A percentile compares a stretch with the other conserved stretches of the same genome.
phyloP scores from a whole-genome alignment of 1,139 yeast species.

The Debaryomyces singareniensis region DNA sequence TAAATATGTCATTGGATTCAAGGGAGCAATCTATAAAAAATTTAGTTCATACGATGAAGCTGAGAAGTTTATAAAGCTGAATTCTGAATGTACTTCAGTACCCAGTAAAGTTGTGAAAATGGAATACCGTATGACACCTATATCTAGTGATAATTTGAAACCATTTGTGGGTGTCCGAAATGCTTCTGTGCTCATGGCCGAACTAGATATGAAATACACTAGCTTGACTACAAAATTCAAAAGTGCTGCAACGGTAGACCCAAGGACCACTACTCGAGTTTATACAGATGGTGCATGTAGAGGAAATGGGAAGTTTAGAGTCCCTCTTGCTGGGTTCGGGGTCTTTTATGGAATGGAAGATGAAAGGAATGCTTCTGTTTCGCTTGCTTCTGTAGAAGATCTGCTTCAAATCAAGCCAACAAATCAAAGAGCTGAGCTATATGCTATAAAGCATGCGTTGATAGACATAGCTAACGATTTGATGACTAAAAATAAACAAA shows the following conservation, averaged over 20 bases:
- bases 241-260: background rate
- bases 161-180: background rate
- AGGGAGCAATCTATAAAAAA: constrained; percentile 51
- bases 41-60: constrained; percentile 26
- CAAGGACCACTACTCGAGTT: constrained; percentile 14
- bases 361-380: constrained; percentile 46
- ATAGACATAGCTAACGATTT: constrained; percentile 23
- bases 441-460: constrained; percentile 58
- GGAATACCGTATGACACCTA: background rate
- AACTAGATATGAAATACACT: background rate
- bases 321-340: constrained; percentile 60
- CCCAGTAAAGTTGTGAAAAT: background rate
- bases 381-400: constrained; percentile 27
- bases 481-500: background rate
- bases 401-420: constrained; percentile 39
- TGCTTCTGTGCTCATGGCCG: background rate
- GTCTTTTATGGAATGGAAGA: constrained; percentile 60
- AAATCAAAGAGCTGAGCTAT: constrained; percentile 76
- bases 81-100: background rate
- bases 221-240: constrained; percentile 2
- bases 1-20: constrained; percentile 42
- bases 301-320: constrained; percentile 42
- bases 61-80: constrained; percentile 4
- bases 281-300: constrained; percentile 73
- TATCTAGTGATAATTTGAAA: background rate